Evolutionary conservation across 306 rosid genomes (phyloP), one percentile per base, ranked within the genome.

Genomic region (Mimosa pudica): DNA sequence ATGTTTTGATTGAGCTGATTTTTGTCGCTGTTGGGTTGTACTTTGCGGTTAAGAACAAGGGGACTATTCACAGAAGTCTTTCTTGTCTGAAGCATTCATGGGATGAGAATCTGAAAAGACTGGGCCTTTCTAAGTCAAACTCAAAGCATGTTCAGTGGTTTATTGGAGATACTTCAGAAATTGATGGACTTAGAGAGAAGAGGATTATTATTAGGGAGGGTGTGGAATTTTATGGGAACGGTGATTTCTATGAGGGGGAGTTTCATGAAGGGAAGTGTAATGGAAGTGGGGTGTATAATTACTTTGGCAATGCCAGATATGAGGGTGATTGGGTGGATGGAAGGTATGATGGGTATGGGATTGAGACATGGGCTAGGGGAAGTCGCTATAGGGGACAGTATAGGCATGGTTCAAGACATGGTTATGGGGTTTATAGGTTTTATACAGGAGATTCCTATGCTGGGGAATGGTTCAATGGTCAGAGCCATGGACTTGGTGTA

Each of bases 401-500:
- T 42, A 83, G 88, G 70, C 89, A 88, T 11, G 97, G 98, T 0
- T 44, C 88, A 67, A 86, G 98, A 73, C 98, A 94, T 79, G 98
- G 98, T 6, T 89, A 74, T 82, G 98, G 98, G 44, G 89, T 84
- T 71, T 94, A 94, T 72, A 89, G 84, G 79, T 92, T 94, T 75
- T 90, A 84, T 47, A 87, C 97, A 0, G 97, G 98, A 14, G 98
- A 94, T 17, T 86, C 96, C 6, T 94, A 86, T 80, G 86, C 92
- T 8, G 98, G 98, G 5, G 96, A 94, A 70, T 94, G 98, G 98
- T 89, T 51, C 75, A 92, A 88, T 69, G 98, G 98, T 4, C 98
- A 92, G 87, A 94, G 98, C 72, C 92, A 89, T 79, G 98, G 98
- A 7, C 69, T 92, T 11, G 98, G 98, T n/a, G 86, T 90, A 0